Conservation (phyloP, 768 basidiomycete genomes). For the Phaffia australis region DNA sequence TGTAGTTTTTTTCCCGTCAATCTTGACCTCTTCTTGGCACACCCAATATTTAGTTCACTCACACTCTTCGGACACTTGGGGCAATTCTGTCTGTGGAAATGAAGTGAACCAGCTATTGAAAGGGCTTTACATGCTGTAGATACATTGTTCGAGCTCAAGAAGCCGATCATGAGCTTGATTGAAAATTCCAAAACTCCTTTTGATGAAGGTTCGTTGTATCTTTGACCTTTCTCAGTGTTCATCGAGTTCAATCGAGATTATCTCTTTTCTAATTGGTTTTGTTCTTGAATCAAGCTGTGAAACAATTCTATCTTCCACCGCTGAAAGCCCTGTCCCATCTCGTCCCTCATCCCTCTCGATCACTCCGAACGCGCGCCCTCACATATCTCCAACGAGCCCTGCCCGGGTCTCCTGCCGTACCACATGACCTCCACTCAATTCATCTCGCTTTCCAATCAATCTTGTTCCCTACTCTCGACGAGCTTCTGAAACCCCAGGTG, state of each 20-base stretch:
- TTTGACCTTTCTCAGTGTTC: background rate
- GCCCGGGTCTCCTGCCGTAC: conserved; percentile 62
- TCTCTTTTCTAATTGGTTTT: background rate
- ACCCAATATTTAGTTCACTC: background rate
- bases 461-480: conserved; percentile 83
- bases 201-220: conserved; percentile 36
- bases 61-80: conserved; percentile 11
- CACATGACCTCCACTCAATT: background rate
- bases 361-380: conserved; percentile 71
- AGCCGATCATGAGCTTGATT: conserved; percentile 52
- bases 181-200: conserved; percentile 38
- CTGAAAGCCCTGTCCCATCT: conserved; percentile 64
- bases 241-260: too few species aligned
- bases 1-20: too few species aligned
- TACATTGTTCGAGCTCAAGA: conserved; percentile 60
- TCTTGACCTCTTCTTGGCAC: too few species aligned
- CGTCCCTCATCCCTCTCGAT: conserved; percentile 69
- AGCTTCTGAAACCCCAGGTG: conserved; percentile 73
- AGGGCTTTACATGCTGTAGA: conserved; percentile 77
- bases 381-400: conserved; percentile 72
- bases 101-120: conserved; percentile 62
- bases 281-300: conserved; percentile 51
- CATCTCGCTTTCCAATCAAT: conserved; percentile 72
- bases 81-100: background rate
- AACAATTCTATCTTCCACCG: conserved; percentile 61